A percentile compares a stretch with the other conserved stretches of the same genome.
phyloP scores from a whole-genome alignment of 768 basidiomycete genomes.

The Boletus rubescentipes region DNA sequence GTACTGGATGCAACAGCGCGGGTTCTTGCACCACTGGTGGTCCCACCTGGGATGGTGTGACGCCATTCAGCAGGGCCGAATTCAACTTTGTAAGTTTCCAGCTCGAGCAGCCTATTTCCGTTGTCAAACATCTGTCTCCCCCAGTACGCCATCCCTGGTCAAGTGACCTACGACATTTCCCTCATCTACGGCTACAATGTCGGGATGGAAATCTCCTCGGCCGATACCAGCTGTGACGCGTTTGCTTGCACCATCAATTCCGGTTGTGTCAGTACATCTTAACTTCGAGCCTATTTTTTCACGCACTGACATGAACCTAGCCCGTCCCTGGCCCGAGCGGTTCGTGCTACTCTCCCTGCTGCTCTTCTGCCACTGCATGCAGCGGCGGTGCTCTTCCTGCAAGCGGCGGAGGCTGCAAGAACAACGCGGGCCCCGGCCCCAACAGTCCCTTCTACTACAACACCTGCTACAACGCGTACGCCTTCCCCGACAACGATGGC shows the following conservation, averaged over 20 bases:
- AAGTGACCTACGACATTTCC: slow-evolving; percentile 34
- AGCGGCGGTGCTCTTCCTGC: slow-evolving; percentile 28
- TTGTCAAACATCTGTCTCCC: neutral
- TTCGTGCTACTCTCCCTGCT: slow-evolving; percentile 32
- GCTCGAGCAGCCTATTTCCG: neutral
- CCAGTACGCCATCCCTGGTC: slow-evolving; percentile 25
- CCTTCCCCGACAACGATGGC: slow-evolving; percentile 35
- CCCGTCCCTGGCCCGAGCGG: slow-evolving; percentile 28
- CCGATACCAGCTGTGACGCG: slow-evolving; percentile 23
- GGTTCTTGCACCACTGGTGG: slow-evolving; percentile 31
- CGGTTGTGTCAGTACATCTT: slow-evolving; percentile 26
- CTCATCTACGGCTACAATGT: slow-evolving; percentile 36
- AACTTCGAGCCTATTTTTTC: neutral
- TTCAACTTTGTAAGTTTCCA: slow-evolving; percentile 30
- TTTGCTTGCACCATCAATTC: slow-evolving; percentile 33
- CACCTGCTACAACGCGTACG: slow-evolving; percentile 31
- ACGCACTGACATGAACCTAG: slow-evolving; percentile 11
- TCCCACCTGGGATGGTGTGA: slow-evolving; percentile 30
- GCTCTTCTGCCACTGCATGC: slow-evolving; percentile 29
- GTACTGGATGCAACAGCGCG: slow-evolving; percentile 26
- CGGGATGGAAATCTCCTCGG: slow-evolving; percentile 34
- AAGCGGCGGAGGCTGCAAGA: slow-evolving; percentile 27
- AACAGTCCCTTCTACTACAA: slow-evolving; percentile 31
- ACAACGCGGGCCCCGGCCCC: slow-evolving; percentile 30
- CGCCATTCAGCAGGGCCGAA: slow-evolving; percentile 34